A percentile compares a stretch with the other conserved stretches of the same genome.
phyloP scores from a whole-genome alignment of 1,284 basidiomycete genomes.

The Pascua guehoae region DNA sequence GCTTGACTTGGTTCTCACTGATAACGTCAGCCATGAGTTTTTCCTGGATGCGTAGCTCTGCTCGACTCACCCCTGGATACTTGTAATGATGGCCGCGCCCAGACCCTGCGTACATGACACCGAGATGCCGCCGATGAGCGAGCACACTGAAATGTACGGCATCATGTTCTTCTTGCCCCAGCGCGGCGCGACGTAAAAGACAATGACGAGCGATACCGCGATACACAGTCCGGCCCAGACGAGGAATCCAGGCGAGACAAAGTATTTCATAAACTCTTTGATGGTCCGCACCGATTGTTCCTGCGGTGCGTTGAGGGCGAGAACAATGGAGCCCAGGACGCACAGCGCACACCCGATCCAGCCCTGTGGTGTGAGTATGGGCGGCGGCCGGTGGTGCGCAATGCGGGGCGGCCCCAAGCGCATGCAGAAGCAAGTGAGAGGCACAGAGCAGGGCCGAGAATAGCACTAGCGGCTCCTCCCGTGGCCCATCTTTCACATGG shows the following conservation, averaged over 20 bases:
- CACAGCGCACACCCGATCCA: constrained; percentile 91
- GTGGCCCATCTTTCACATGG: background rate
- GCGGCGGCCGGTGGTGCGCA: background rate
- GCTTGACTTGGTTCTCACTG: constrained; percentile 50
- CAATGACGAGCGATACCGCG: constrained; percentile 28
- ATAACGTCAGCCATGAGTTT: background rate
- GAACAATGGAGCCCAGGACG: constrained; percentile 64
- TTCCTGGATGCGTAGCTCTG: no score
- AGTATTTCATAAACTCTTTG: constrained; percentile 70
- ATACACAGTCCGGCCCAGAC: constrained; percentile 57
- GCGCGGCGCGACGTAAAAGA: constrained; percentile 51
- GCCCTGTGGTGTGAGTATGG: constrained; percentile 52
- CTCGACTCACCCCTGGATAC: constrained; percentile 52
- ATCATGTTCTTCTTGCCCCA: constrained; percentile 93
- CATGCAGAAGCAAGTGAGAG: no score
- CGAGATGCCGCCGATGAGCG: constrained; percentile 92
- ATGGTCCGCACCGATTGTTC: constrained; percentile 80
- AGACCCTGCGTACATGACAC: constrained; percentile 95
- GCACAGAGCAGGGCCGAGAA: background rate
- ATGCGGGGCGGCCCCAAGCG: no score
- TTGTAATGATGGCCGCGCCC: constrained; percentile 83
- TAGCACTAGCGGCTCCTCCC: no score
- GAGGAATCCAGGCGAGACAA: constrained; percentile 82
- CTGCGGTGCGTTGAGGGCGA: constrained; percentile 70
- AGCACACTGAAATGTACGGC: constrained; percentile 91